Base-by-base conservation (phyloP, 768 basidiomycete species). In the Agaricus subrufescens region DNA sequence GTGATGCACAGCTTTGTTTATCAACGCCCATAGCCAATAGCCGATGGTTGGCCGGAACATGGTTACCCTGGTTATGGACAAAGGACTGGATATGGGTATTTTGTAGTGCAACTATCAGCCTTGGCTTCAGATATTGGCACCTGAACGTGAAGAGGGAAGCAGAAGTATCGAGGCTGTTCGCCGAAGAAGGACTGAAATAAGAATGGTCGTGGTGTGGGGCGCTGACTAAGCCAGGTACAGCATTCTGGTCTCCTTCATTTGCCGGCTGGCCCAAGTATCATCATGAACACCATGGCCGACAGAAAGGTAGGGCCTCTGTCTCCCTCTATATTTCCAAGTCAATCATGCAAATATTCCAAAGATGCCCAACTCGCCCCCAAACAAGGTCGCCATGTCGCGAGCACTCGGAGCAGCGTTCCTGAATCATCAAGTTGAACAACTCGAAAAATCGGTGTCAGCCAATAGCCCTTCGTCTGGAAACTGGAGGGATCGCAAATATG, bases 371-470 rank as follows among this genome's bases (percentile, higher is more conserved):
- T 62, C 67, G 25, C 67, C 67, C 34, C 66, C 74, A 30, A 84
- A 80, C 69, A 87, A 86, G 67, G 67, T 88, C 42, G 89, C 89
- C 56, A 89, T 94, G 88, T 92, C 91, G 54, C 82, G 85, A 59
- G 91, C 91, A 1, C 82, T 94, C 39, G 91, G 91, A 19, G 90
- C 91, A 29, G 91, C 91, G 2, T 92, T 92, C 67, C 80, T 94
- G 57, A 87, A 80, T 60, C 91, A 94, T 62, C 90, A 94, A 63
- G 91, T 94, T 44, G 89, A 92, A 62, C 87, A 92, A 65, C 84
- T 94, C 52, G 91, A 94, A 73, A 87, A 87, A 69, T 76, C 85
- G 0, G 86, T 91, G 19, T 72, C 76, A 39, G 60, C 64, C 3
- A 74, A 73, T 46, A 80, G 78, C 6, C 72, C 78, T 15, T 72